Conservation (phyloP, 2,329 filamentous ascomycete genomes). For the Microcera coccophila region DNA sequence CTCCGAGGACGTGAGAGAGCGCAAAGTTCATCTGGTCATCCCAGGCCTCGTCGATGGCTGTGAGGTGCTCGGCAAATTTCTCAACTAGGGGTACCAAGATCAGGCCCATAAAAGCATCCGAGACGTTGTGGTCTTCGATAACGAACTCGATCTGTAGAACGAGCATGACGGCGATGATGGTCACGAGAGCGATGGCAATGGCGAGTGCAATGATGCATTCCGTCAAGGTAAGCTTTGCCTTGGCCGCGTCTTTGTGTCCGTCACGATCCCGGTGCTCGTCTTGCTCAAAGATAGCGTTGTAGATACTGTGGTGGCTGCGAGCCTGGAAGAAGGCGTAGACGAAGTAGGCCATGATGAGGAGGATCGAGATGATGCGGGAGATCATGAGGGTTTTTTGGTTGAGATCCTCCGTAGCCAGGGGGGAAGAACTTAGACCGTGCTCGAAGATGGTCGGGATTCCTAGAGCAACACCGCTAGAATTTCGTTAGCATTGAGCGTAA, state of each 20-base stretch:
- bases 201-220: slow-evolving; percentile 65
- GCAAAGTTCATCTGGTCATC: slow-evolving; percentile 83
- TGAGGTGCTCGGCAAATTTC: slow-evolving; percentile 81
- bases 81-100: slow-evolving; percentile 80
- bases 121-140: slow-evolving; percentile 42
- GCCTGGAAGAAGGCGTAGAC: slow-evolving; percentile 70
- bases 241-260: slow-evolving; percentile 53
- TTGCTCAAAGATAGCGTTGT: slow-evolving; percentile 66
- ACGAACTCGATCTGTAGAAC: slow-evolving; percentile 67
- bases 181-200: slow-evolving; percentile 64
- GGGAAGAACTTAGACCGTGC: slow-evolving; percentile 37
- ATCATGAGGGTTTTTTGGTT: slow-evolving; percentile 56
- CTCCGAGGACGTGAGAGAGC: slow-evolving; percentile 78
- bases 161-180: slow-evolving; percentile 68
- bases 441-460: slow-evolving; percentile 54
- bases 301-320: slow-evolving; percentile 72
- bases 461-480: slow-evolving; percentile 33
- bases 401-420: slow-evolving; percentile 38
- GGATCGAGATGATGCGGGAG: slow-evolving; percentile 66
- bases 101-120: slow-evolving; percentile 59
- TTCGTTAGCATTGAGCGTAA: slow-evolving; percentile 28
- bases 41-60: slow-evolving; percentile 79
- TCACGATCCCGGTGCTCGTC: slow-evolving; percentile 68
- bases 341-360: slow-evolving; percentile 65
- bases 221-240: slow-evolving; percentile 69